Percentiles rank a stretch among this genome's conserved stretches.
Conservation (phyloP, 106 monocot species). For the Hemerocallis citrina region DNA sequence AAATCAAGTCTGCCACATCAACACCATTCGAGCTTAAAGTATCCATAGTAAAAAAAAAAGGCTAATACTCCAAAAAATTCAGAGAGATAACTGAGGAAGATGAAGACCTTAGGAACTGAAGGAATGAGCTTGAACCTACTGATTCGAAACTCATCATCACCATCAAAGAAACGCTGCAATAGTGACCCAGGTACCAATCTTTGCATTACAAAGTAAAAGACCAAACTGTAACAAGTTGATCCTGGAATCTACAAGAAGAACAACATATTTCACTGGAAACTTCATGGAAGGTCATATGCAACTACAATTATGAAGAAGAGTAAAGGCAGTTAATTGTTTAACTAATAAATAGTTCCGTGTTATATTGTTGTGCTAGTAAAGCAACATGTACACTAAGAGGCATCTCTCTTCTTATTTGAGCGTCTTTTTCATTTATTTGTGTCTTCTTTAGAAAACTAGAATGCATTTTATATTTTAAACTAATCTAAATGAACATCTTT, state of each 20-base stretch:
- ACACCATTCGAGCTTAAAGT: too few relatives aligned
- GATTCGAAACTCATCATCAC: conserved; percentile 89
- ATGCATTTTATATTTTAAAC: not conserved
- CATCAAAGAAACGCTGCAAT: conserved; percentile 77
- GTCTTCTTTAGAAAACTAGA: not conserved
- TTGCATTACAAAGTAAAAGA: conserved; percentile 81
- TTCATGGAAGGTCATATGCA: not conserved
- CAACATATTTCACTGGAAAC: not conserved
- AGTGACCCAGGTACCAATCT: conserved; percentile 54
- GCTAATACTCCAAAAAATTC: not conserved
- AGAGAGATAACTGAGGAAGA: not conserved
- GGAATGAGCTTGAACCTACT: conserved; percentile 93
- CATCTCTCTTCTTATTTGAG: not conserved
- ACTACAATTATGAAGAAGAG: not conserved
- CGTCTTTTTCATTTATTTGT: not conserved
- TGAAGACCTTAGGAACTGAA: conserved; percentile 68
- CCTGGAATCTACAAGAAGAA: conserved; percentile 66
- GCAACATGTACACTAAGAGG: too few relatives aligned
- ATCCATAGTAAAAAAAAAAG: not conserved
- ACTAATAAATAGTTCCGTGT: too few relatives aligned
- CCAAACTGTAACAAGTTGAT: conserved; percentile 82
- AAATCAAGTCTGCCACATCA: too few relatives aligned
- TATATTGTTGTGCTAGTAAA: too few relatives aligned
- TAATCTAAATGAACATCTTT: too few relatives aligned
- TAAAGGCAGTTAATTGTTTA: too few relatives aligned